These are phyloP conservation scores for Amphicarpaea edgeworthii DNA, from an alignment of 306 rosid genomes.

Conservation along the genomic window DNA sequence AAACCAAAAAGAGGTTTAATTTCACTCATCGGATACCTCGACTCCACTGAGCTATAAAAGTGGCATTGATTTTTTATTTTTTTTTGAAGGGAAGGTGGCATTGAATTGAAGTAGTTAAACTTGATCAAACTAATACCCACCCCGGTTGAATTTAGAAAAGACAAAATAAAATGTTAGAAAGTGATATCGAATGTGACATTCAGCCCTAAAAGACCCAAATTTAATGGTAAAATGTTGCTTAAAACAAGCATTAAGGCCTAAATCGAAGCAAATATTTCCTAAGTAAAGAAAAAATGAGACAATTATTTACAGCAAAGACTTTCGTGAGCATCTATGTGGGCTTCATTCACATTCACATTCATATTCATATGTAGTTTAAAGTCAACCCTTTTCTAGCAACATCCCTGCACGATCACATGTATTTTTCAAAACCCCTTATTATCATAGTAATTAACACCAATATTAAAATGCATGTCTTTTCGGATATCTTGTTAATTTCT, in stretches of 20 bases:
- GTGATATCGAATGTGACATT: slow-evolving; percentile 31
- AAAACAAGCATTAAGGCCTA: slow-evolving; percentile 13
- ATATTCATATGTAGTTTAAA: slow-evolving; percentile 16
- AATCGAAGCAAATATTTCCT: slow-evolving; percentile 23
- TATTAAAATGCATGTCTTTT: slow-evolving; percentile 49
- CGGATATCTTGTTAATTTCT: slow-evolving; percentile 40
- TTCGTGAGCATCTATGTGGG: slow-evolving; percentile 50
- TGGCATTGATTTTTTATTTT: slow-evolving; percentile 39
- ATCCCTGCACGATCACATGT: slow-evolving; percentile 39
- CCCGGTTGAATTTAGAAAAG: slow-evolving; percentile 51
- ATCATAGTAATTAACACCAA: slow-evolving; percentile 50
- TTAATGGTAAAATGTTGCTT: slow-evolving; percentile 34
- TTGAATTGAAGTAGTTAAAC: slow-evolving; percentile 44
- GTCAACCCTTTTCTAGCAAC: slow-evolving; percentile 60
- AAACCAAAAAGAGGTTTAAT: slow-evolving; percentile 36
- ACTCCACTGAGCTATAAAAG: slow-evolving; percentile 29
- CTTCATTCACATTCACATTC: too few species aligned
- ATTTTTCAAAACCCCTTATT: slow-evolving; percentile 32
- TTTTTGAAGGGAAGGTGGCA: too few species aligned
- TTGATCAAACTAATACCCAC: slow-evolving; percentile 57
- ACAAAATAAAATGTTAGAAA: slow-evolving; percentile 18
- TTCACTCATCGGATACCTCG: slow-evolving; percentile 49
- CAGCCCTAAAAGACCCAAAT: slow-evolving; percentile 22
- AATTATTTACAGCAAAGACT: slow-evolving; percentile 54
- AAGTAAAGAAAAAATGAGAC: background rate